phyloP scores from a whole-genome alignment of 2,329 filamentous ascomycete genomes.

The Orbilia oligospora region DNA sequence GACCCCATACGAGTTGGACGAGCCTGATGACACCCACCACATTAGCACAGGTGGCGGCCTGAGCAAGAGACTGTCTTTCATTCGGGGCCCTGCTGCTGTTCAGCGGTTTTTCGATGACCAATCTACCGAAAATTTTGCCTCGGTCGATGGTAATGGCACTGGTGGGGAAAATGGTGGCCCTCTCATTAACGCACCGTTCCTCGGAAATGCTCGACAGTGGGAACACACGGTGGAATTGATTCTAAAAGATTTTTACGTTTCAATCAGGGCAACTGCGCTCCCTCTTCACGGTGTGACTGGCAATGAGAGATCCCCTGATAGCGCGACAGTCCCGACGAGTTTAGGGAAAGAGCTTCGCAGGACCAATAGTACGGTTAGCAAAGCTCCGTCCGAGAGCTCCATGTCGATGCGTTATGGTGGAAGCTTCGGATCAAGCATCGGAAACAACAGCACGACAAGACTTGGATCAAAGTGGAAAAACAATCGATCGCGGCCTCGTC shows the following conservation, averaged over 20 bases:
- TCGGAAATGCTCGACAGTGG: slow-evolving; percentile 83
- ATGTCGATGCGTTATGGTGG: slow-evolving; percentile 58
- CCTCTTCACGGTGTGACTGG: slow-evolving; percentile 81
- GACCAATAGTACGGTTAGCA: slow-evolving; percentile 91
- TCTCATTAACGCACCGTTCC: slow-evolving; percentile 82
- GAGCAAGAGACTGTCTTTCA: slow-evolving; percentile 54
- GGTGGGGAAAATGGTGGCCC: slow-evolving; percentile 76
- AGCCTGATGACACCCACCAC: slow-evolving; percentile 36
- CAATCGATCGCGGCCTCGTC: slow-evolving; percentile 82
- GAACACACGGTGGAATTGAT: slow-evolving; percentile 90
- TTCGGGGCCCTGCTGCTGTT: slow-evolving; percentile 64
- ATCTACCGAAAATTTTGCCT: slow-evolving; percentile 61
- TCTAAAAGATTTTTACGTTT: slow-evolving; percentile 90
- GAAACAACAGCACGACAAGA: slow-evolving; percentile 61
- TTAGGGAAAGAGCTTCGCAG: slow-evolving; percentile 68
- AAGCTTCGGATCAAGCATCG: slow-evolving; percentile 61
- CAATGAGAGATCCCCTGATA: slow-evolving; percentile 43
- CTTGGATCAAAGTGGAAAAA: slow-evolving; percentile 82
- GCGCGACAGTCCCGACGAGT: slow-evolving; percentile 33
- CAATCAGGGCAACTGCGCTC: slow-evolving; percentile 87
- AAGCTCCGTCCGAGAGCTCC: slow-evolving; percentile 82
- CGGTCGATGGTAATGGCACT: slow-evolving; percentile 68
- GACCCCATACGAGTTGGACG: slow-evolving; percentile 61
- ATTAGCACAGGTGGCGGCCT: slow-evolving; percentile 67
- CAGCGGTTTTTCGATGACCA: slow-evolving; percentile 63